Conservation (phyloP, 345 rosid species). For the Lepidium sativum region DNA sequence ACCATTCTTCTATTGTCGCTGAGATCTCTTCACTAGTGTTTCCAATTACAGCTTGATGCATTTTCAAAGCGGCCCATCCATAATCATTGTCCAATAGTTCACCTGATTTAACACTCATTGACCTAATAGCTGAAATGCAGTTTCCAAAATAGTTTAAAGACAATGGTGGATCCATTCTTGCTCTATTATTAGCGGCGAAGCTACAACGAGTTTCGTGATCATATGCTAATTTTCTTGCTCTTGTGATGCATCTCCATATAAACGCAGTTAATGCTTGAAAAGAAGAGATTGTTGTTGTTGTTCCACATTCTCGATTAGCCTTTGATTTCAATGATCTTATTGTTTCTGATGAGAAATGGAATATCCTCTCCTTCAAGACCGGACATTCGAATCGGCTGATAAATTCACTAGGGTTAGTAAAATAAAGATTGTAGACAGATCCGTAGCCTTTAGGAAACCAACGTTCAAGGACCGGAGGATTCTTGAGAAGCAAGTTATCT, state of each 20-base stretch:
- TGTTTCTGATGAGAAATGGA: slow-evolving; percentile 47
- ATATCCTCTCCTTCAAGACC: slow-evolving; percentile 38
- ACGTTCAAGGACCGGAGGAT: slow-evolving; percentile 30
- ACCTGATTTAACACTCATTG: slow-evolving; percentile 14
- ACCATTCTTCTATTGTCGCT: slow-evolving; percentile 28
- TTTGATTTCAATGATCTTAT: slow-evolving; percentile 36
- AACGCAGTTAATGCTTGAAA: slow-evolving; percentile 50
- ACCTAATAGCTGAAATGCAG: slow-evolving; percentile 29
- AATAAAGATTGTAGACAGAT: slow-evolving; percentile 37
- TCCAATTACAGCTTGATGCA: slow-evolving; percentile 39
- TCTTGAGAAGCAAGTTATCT: slow-evolving; percentile 18
- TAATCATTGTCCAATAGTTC: slow-evolving; percentile 37
- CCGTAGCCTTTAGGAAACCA: slow-evolving; percentile 50
- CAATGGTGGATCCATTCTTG: slow-evolving; percentile 40
- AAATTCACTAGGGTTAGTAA: slow-evolving; percentile 31
- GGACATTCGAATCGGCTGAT: slow-evolving; percentile 34
- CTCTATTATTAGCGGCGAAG: slow-evolving; percentile 36
- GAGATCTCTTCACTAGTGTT: slow-evolving; percentile 27
- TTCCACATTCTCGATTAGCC: slow-evolving; percentile 40
- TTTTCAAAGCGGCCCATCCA: slow-evolving; percentile 53
- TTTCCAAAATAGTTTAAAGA: slow-evolving; percentile 48
- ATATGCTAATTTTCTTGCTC: slow-evolving; percentile 25
- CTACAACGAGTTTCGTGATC: slow-evolving; percentile 32
- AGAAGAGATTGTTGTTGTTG: slow-evolving; percentile 44
- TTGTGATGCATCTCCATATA: slow-evolving; percentile 44